Base-by-base conservation (phyloP, 768 basidiomycete genomes). In the Lanmaoa pseudosensibilis region DNA sequence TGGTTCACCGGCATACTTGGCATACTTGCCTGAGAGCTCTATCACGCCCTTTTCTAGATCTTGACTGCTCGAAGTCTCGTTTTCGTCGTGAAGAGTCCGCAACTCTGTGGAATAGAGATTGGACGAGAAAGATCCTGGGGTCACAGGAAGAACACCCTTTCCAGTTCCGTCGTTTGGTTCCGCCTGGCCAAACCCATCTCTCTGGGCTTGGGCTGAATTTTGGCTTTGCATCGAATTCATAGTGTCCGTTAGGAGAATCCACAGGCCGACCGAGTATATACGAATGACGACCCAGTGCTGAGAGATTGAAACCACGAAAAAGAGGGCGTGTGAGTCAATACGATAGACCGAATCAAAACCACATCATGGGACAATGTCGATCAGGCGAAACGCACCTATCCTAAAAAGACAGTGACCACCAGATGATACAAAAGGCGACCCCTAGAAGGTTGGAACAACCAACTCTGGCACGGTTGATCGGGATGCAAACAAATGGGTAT, bases 1-100 rank as follows among this genome's bases (percentile, higher is more conserved):
- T 9, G 69, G 39, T 4, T 59, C 71, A 23, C 56, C 62, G 3
- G 50, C 55, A 43, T 69, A 59, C 41, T 59, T 63, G 39, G 38
- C 59, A 25, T 61, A 68, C 37, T 60, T 67, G 6, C 49, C 60
- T 0, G 54, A 33, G 13, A 50, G 38, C 23, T 54, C 30, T 0
- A 27, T 32, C n/a, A 8, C 4, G 18, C 16, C 32, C 5, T 63
- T 58, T 46, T 63, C 68, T 33, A 43, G 41, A 38, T 55, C 54
- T 32, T 36, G 50, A 34, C 4, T n/a, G 3, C 18, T 32, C 7
- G 39, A 21, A 23, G 16, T 8, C 15, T 38, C 48, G 2, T 21
- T 56, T 18, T 52, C 49, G 6, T 60, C 58, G 3, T 55, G 58
- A 46, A 67, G 52, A 1, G 63, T 69, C 8, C n/a, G 49, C n/a